Conservation (phyloP, 176 grass and related monocot species). For the Coix lacrymajobi region DNA sequence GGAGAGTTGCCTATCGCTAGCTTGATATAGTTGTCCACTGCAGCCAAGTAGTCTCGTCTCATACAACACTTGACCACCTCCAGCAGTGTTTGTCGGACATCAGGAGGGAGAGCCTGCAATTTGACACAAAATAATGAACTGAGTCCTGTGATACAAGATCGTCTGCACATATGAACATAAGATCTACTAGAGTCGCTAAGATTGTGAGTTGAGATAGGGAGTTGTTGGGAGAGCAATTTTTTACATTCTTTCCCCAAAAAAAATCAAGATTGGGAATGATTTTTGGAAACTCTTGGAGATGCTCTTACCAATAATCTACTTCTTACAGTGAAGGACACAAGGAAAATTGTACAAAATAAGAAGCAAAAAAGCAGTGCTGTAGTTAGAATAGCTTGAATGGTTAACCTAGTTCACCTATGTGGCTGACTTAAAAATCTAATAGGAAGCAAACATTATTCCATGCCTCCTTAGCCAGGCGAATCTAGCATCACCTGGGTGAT, state of each 20-base stretch:
- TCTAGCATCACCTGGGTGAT: not conserved
- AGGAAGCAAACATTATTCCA: not conserved
- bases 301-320: not conserved
- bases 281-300: too few species aligned
- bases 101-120: slow-evolving; percentile 49
- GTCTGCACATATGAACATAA: not conserved
- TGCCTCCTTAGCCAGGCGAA: not conserved
- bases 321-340: not conserved
- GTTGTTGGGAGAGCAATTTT: too few species aligned
- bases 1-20: slow-evolving; percentile 91
- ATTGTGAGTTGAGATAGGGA: too few species aligned
- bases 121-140: not conserved
- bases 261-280: too few species aligned
- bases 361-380: not conserved
- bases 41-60: slow-evolving; percentile 66
- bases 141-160: not conserved
- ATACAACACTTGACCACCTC: slow-evolving; percentile 55
- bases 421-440: not conserved
- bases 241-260: too few species aligned
- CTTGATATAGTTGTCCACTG: slow-evolving; percentile 71
- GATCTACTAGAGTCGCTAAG: not conserved
- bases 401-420: not conserved
- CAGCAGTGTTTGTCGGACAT: slow-evolving; percentile 46
- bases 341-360: not conserved
- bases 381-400: not conserved